Evolutionary conservation across 2,329 filamentous ascomycete species (phyloP).

Genomic region (Chrysosporium keratinophilum): DNA sequence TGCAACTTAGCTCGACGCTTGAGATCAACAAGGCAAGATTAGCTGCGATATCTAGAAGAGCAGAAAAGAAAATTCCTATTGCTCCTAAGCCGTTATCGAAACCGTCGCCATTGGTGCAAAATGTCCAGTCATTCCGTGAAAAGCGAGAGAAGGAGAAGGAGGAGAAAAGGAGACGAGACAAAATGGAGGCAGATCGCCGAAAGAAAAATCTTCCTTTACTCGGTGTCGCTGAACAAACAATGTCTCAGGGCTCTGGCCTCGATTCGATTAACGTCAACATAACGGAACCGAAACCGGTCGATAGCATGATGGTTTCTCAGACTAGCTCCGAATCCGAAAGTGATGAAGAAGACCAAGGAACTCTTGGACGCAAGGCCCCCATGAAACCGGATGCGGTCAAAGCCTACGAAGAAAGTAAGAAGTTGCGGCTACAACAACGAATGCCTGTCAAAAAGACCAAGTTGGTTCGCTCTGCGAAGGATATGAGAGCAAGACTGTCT

Average conservation of each 20-base stretch:
- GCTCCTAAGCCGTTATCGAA: conserved; percentile 18
- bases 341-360: conserved; percentile 54
- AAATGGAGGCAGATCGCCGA: conserved; percentile 59
- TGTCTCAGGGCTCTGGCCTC: conserved; percentile 68
- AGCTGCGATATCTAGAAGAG: conserved; percentile 16
- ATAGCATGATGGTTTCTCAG: conserved; percentile 76
- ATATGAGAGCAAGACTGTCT: conserved; percentile 84
- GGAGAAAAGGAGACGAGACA: conserved; percentile 61
- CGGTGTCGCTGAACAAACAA: conserved; percentile 46
- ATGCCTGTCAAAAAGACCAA: conserved; percentile 77
- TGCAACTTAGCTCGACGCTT: conserved; percentile 35
- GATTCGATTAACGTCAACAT: conserved; percentile 61
- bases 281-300: conserved; percentile 64
- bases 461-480: conserved; percentile 71
- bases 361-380: conserved; percentile 31
- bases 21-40: conserved; percentile 32
- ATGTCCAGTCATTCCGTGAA: conserved; percentile 53
- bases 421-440: conserved; percentile 44
- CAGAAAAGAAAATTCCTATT: conserved; percentile 14
- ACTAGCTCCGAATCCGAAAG: conserved; percentile 60
- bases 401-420: conserved; percentile 40
- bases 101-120: conserved; percentile 12
- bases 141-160: conserved; percentile 65
- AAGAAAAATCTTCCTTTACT: conserved; percentile 46
- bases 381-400: conserved; percentile 33